Evolutionary conservation across 371 early-diverging fungal species (phyloP).

Genomic region (Mucor piriformis): DNA sequence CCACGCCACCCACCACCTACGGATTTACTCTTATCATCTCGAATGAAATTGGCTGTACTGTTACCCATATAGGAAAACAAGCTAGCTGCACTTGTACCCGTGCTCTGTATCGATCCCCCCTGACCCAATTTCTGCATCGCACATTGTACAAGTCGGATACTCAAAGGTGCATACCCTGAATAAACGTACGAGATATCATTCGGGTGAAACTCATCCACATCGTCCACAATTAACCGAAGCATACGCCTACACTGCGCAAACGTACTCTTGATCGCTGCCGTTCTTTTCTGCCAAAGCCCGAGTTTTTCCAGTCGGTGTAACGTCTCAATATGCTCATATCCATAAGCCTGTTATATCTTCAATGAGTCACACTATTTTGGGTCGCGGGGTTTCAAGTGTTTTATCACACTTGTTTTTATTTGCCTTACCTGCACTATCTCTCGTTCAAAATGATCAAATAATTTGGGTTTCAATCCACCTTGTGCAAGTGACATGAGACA

Average conservation of each 20-base stretch:
- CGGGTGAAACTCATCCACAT: constrained; percentile 84
- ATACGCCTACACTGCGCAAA: constrained; percentile 66
- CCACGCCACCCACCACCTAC: constrained; percentile 77
- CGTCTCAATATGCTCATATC: constrained; percentile 85
- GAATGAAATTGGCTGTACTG: constrained; percentile 17
- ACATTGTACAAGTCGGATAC: constrained; percentile 87
- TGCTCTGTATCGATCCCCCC: constrained; percentile 21
- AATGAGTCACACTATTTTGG: neutral
- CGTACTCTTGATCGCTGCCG: constrained; percentile 46
- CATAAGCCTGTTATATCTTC: constrained; percentile 72
- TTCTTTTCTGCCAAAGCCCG: constrained; percentile 66
- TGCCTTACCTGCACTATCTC: constrained; percentile 76
- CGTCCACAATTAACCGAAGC: constrained; percentile 83
- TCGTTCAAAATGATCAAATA: constrained; percentile 78
- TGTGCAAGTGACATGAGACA: constrained; percentile 84
- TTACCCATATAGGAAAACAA: constrained; percentile 39
- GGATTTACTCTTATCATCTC: constrained; percentile 8
- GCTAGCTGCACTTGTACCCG: constrained; percentile 37
- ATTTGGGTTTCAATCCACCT: constrained; percentile 79
- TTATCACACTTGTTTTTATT: neutral
- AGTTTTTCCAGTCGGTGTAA: constrained; percentile 73
- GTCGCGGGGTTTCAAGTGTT: neutral
- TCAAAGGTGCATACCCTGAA: constrained; percentile 92
- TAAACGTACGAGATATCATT: constrained; percentile 92
- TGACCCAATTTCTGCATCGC: constrained; percentile 57